Evolutionary conservation across 345 rosid species (phyloP).

Genomic region (Rhodamnia argentea): DNA sequence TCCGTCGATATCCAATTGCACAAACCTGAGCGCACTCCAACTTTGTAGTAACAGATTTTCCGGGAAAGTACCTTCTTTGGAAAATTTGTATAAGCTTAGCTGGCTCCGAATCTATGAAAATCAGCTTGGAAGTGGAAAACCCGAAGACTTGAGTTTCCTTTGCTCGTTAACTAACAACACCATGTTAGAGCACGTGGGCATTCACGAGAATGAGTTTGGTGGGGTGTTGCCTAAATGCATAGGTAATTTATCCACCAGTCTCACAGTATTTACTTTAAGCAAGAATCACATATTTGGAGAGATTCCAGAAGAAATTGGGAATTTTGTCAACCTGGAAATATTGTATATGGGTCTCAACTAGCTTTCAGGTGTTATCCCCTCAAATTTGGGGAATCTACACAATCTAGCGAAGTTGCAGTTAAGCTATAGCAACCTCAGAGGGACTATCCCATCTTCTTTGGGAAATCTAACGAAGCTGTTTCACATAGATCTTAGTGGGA

Average conservation of each 20-base stretch:
- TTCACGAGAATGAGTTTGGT: no score
- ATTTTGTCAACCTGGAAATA: no score
- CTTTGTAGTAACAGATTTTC: fast-evolving
- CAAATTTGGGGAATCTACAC: background rate
- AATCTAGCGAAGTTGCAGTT: background rate
- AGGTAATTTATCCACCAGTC: no score
- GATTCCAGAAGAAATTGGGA: no score
- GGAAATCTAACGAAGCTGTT: no score
- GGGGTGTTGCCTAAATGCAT: no score
- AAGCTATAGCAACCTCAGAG: background rate
- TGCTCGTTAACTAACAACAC: no score
- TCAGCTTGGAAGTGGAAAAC: fast-evolving
- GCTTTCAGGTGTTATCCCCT: background rate
- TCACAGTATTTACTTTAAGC: no score
- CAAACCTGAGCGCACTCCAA: fast-evolving
- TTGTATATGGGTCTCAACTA: background rate
- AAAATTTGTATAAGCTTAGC: background rate
- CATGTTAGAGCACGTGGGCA: no score
- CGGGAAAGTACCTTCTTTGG: background rate
- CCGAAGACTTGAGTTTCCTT: background rate
- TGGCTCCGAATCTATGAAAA: background rate
- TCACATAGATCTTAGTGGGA: no score
- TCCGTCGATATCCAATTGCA: background rate
- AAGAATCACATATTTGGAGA: no score
- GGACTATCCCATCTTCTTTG: background rate